Base-by-base conservation (phyloP, 192 early-diverging fungal species). In the Chytriomyces sp. region DNA sequence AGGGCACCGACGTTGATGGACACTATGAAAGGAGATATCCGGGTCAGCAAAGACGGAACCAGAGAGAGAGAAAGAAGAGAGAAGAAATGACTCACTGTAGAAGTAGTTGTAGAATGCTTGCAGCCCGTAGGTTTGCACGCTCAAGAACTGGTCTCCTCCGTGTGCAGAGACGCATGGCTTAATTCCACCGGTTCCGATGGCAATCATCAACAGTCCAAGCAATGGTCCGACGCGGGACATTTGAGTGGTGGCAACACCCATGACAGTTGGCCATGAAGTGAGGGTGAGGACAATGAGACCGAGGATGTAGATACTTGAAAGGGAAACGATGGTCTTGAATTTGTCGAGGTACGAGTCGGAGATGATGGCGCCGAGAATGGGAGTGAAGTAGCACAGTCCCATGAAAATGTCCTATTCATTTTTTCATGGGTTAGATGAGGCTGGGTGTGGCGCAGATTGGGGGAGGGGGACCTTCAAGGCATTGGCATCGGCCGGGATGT, bases 341-440 rank as follows among this genome's bases (percentile, higher is more conserved):
- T 91, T 90, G 81, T 84, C 86, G 44, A 92, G 78, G 81, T 83
- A 91, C 48, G 88, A 90, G 53, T 91, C 89, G n/a, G 87, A 89
- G 24, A 90, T 57, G 57, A 86, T 81, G 63, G 89, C 86, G 75
- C 91, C 91, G 87, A 80, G 83, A 84, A 90, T 49, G 11, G 68
- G 50, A 53, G 47, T 49, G 49, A 28, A 69, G 68, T 57, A 69
- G 46, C 50, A 69, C 1, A 69, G 50, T n/a, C 68, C 46, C 26
- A 53, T 20, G 46, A 49, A 53, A 18, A 49, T 53, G 49, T 57
- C 26, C 26, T 69, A 20, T 57, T 13, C 53, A 13, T 57, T 57
- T 13, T 20, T 57, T 35, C 18, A 2, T 0, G 35, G 46, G 46
- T 46, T 46, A 69, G 45, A 45, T n/a, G 16, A 28, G 9, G 43